Conservation (phyloP, 371 early-diverging fungal species). For the Mucor piriformis region DNA sequence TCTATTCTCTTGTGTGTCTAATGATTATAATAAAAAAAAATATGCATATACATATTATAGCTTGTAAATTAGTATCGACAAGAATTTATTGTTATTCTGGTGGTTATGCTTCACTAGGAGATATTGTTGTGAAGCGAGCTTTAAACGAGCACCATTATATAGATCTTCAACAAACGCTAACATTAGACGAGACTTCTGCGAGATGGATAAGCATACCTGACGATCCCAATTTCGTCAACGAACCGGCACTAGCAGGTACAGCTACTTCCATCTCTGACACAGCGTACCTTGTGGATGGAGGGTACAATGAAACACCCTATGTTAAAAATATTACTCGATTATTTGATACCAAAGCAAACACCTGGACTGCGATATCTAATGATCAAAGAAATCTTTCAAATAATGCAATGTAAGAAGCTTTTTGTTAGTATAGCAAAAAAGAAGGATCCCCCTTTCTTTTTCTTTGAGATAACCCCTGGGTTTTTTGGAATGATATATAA, state of each 20-base stretch:
- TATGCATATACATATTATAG: too few species aligned
- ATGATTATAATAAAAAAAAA: too few species aligned
- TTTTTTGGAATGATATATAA: background rate
- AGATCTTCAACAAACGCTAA: conserved; percentile 12
- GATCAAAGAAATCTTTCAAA: conserved; percentile 2
- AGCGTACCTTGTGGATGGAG: conserved; percentile 11
- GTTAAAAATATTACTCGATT: conserved; percentile 13
- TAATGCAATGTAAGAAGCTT: conserved; percentile 13
- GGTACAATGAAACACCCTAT: conserved; percentile 3
- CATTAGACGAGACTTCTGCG: background rate
- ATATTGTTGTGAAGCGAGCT: background rate
- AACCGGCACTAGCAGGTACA: conserved; percentile 8
- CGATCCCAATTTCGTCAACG: conserved; percentile 5
- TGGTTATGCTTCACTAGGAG: conserved; percentile 6
- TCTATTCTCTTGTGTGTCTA: too few species aligned
- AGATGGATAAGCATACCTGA: conserved; percentile 7
- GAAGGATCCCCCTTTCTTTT: background rate
- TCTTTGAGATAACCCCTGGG: background rate
- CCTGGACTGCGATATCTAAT: conserved; percentile 10
- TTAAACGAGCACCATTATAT: conserved; percentile 13
- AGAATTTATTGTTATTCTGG: conserved; percentile 24
- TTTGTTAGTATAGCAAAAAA: background rate
- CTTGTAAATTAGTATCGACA: conserved; percentile 9
- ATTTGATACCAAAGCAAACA: conserved; percentile 2
- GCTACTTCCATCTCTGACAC: conserved; percentile 2